A percentile compares a stretch with the other conserved stretches of the same genome.
These are phyloP conservation scores for Aspergillus indologenus DNA, from an alignment of 495 filamentous ascomycete species.

Conservation along the genomic window DNA sequence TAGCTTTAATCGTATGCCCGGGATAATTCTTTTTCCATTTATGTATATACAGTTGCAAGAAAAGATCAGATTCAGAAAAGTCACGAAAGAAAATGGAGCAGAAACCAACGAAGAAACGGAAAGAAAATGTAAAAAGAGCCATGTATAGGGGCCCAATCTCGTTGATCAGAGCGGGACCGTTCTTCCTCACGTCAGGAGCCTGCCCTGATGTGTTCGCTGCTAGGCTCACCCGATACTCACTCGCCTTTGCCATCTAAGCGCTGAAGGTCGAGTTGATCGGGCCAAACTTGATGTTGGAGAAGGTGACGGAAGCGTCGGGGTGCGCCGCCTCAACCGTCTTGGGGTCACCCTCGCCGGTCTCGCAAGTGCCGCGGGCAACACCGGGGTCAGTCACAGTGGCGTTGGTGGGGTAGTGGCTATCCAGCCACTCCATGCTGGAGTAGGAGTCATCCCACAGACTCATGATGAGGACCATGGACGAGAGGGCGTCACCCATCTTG, in stretches of 20 bases:
- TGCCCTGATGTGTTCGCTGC: neutral
- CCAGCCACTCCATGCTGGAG: slow-evolving; percentile 81
- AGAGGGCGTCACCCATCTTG: slow-evolving; percentile 55
- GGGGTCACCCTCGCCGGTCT: slow-evolving; percentile 60
- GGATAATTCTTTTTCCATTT: no score
- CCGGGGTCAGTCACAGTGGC: slow-evolving; percentile 56
- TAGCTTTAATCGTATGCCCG: no score
- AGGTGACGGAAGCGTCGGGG: slow-evolving; percentile 58
- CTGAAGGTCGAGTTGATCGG: slow-evolving; percentile 62
- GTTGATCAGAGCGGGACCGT: no score
- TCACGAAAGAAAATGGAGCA: no score
- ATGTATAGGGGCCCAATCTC: no score
- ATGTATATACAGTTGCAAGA: no score
- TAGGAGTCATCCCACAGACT: slow-evolving; percentile 76
- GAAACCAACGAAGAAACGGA: no score
- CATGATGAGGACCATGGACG: slow-evolving; percentile 71
- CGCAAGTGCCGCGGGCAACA: slow-evolving; percentile 67
- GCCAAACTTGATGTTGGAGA: slow-evolving; percentile 68
- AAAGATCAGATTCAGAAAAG: no score
- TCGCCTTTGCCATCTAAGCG: slow-evolving; percentile 1
- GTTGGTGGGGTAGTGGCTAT: slow-evolving; percentile 66
- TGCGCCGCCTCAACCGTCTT: slow-evolving; percentile 54
- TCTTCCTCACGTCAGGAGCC: neutral
- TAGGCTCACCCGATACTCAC: neutral
- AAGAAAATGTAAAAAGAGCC: no score